Base-by-base conservation (phyloP, 306 rosid genomes). In the Calophaca sinica region DNA sequence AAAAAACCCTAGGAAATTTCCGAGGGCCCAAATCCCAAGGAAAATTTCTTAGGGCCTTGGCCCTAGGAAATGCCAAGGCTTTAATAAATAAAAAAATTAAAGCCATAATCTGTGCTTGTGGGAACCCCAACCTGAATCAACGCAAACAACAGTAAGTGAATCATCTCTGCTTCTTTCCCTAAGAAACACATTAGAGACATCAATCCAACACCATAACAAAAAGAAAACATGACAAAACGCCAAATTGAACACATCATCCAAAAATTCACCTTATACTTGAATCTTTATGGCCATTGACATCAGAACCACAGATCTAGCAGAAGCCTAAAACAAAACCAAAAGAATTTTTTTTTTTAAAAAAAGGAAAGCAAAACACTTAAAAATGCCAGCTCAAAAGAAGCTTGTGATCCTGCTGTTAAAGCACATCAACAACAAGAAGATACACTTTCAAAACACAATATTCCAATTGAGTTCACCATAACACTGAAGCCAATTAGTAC, bases 121-220 rank as follows among this genome's bases (percentile, higher is more conserved):
- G n/a, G n/a, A n/a, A n/a, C n/a, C n/a, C n/a, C n/a, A n/a, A n/a
- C n/a, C n/a, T n/a, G n/a, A n/a, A n/a, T n/a, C n/a, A n/a, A n/a
- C n/a, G n/a, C n/a, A n/a, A n/a, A 94, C 67, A 29, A 82, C 39
- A 6, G 73, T 36, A 3, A 76, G 67, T 35, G 81, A 26, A 9
- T 88, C 94, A 50, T 87, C 97, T 70, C 73, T 84, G 85, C 68
- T 78, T 82, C 87, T 87, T 46, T 87, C 93, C 87, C 91, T 87
- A 15, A 51, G 46, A 82, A 75, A 73, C 74, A 72, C 57, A 72
- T 72, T 50, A 64, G 6, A 20, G 46, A 42, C 6, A 63, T 67
- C 75, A 65, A 62, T 44, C 57, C 59, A 63, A 75, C 68, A 36
- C 52, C 42, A 66, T n/a, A 59, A 68, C 9, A 44, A 62, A 58